Evolutionary conservation across 139 green algal species (phyloP).

Genomic region (Auxenochlorella protothecoides): DNA sequence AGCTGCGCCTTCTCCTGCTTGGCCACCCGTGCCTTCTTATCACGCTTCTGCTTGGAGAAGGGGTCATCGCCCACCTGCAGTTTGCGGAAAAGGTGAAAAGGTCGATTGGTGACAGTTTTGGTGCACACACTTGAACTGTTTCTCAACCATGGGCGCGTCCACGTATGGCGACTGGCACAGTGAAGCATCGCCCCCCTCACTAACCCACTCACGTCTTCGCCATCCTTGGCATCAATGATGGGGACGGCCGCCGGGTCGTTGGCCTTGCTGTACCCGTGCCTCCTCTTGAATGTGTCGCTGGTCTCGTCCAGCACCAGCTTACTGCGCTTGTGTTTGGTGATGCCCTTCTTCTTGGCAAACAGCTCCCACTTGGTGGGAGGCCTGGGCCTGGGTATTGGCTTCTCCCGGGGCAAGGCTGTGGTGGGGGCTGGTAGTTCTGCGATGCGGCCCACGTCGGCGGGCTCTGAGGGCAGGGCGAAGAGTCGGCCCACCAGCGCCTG

Average conservation of each 20-base stretch:
- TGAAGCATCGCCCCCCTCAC: too few relatives aligned
- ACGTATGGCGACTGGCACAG: too few relatives aligned
- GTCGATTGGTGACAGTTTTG: too few relatives aligned
- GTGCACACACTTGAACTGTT: too few relatives aligned
- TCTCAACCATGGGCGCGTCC: too few relatives aligned
- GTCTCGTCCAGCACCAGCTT: conserved; percentile 83
- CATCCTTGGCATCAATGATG: conserved; percentile 74
- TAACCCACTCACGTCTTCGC: conserved; percentile 45
- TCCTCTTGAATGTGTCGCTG: conserved; percentile 54
- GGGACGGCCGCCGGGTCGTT: conserved; percentile 68
- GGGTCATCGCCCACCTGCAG: conserved; percentile 74
- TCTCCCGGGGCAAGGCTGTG: conserved; percentile 62
- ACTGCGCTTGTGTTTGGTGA: conserved; percentile 78
- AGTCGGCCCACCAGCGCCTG: conserved; percentile 61
- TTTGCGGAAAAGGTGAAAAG: not conserved
- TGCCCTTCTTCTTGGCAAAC: conserved; percentile 92
- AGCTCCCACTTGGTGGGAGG: conserved; percentile 84
- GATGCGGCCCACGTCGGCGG: conserved; percentile 49
- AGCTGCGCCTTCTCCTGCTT: conserved; percentile 59
- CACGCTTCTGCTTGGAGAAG: conserved; percentile 57
- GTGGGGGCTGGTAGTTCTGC: conserved; percentile 58
- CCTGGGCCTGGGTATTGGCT: conserved; percentile 73
- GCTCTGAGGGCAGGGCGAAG: conserved; percentile 58
- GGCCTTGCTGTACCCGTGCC: conserved; percentile 81
- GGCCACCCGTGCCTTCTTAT: conserved; percentile 68